Conservation (phyloP, 139 green algal genomes). For the Trebouxia sp. region DNA sequence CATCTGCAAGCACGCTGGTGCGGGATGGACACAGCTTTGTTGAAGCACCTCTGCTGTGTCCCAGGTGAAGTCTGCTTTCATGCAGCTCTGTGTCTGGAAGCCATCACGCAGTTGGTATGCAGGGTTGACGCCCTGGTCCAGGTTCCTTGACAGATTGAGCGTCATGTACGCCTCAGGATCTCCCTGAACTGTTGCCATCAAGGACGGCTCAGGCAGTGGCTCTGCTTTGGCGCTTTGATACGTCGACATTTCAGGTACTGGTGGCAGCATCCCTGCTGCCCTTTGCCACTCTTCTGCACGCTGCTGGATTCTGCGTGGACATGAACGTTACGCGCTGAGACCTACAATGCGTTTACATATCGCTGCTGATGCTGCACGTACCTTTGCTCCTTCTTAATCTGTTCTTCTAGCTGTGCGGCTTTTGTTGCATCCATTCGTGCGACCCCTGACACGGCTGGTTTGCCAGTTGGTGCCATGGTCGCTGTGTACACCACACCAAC, state of each 20-base stretch:
- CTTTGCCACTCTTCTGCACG: constrained; percentile 1
- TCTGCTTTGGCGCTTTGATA: not conserved
- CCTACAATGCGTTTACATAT: not conserved
- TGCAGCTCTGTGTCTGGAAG: constrained; percentile 36
- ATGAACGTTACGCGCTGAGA: too few species aligned
- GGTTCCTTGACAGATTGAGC: constrained; percentile 23
- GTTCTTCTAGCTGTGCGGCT: constrained; percentile 19
- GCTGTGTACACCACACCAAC: too few species aligned
- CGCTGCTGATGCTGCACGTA: not conserved
- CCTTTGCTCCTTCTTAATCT: constrained; percentile 26
- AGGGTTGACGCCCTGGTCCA: constrained; percentile 33
- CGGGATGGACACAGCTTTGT: not conserved
- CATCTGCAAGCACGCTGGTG: too few species aligned
- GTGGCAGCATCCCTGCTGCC: not conserved
- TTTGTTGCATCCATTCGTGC: constrained; percentile 19
- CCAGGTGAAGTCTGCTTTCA: constrained; percentile 56
- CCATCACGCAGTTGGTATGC: constrained; percentile 58
- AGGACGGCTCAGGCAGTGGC: not conserved
- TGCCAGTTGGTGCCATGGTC: not conserved
- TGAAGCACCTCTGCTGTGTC: constrained; percentile 53
- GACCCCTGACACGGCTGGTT: not conserved
- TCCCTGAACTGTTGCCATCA: constrained; percentile 2
- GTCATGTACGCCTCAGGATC: constrained; percentile 18
- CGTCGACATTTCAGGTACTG: not conserved
- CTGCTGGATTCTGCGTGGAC: not conserved